A percentile compares a stretch with the other conserved stretches of the same genome.
These are phyloP conservation scores for Pleurotus salmoneostramineus DNA, from an alignment of 768 basidiomycete genomes.

Conservation along the genomic window DNA sequence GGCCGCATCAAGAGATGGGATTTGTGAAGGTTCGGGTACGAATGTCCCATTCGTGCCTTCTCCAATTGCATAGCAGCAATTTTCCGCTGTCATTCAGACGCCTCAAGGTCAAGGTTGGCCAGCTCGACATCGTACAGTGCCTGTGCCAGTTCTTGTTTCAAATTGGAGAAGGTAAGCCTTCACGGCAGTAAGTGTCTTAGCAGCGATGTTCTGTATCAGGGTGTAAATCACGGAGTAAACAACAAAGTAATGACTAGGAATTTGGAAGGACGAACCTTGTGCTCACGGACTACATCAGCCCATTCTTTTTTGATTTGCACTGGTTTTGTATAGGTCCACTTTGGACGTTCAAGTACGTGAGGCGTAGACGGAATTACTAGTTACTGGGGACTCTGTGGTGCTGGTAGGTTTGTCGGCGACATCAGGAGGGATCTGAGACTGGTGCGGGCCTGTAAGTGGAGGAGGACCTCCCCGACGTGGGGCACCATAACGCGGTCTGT, in stretches of 20 bases:
- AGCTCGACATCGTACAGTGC: slow-evolving; percentile 62
- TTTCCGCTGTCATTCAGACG: slow-evolving; percentile 53
- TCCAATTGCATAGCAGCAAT: slow-evolving; percentile 58
- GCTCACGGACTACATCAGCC: background rate
- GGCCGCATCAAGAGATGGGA: background rate
- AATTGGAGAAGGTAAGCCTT: slow-evolving; percentile 36
- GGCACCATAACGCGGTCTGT: slow-evolving; percentile 14
- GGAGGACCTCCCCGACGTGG: background rate
- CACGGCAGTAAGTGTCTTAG: slow-evolving; percentile 28
- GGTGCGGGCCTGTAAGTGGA: background rate
- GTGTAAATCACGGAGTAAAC: background rate
- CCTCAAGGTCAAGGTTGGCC: slow-evolving; percentile 54
- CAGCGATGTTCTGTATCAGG: slow-evolving; percentile 22
- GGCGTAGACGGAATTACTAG: background rate
- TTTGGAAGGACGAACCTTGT: background rate
- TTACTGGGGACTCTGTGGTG: slow-evolving; percentile 3
- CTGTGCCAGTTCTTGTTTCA: slow-evolving; percentile 25
- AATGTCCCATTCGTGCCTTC: slow-evolving; percentile 32
- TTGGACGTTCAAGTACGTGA: slow-evolving; percentile 11
- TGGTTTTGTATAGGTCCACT: slow-evolving; percentile 23
- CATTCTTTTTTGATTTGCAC: slow-evolving; percentile 4
- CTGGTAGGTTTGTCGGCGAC: background rate
- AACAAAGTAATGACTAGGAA: background rate
- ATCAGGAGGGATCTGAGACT: no score
- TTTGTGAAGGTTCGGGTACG: background rate